Base-by-base conservation (phyloP, 106 monocot genomes). In the Phalaenopsis aphrodite region DNA sequence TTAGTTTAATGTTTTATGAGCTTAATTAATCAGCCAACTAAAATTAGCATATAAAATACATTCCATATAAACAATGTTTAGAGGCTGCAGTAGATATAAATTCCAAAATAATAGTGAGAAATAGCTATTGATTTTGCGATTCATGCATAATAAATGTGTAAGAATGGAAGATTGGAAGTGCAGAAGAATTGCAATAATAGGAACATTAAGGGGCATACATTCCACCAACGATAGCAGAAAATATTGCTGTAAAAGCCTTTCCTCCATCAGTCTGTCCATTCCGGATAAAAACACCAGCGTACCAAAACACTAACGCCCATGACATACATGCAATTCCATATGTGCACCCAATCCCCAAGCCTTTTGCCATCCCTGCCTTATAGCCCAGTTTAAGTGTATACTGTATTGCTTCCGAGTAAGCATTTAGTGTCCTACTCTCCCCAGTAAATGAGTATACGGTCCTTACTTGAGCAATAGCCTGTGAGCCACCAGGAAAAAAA, bases 321-420 rank as follows among this genome's bases (percentile, higher is more conserved):
- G 93, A 93, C 93, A 94, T 94, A 82, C 93, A 99, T 67, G 99
- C 94, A 83, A 99, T 95, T 36, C 94, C 93, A 85, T 95, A 95
- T 21, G 93, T 95, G 82, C 94, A 99, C 30, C 99, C 99, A 79
- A 99, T 99, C 3, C 95, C 99, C 8, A 95, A 78, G 42, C 99
- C 99, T 85, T 99, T 99, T n/a, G 99, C 99, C 95, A 99, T 92
- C 42, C 99, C 99, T 56, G 93, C 89, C 77, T 99, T 99, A 79
- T 94, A 95, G 8, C 99, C 99, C 47, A 99, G 89, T 77, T 93
- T 94, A 67, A 99, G 81, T 2, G 95, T 94, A 55, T 90, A 89
- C 56, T 99, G 94, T 76, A 99, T 93, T 75, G 93, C 93, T 84
- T 99, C 99, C n/a, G 95, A 94, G 82, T 93, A 99, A n/a, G 89